Evolutionary conservation across 2,329 filamentous ascomycete species (phyloP), one percentile per base, ranked within the genome.

Genomic region (Drechslerella dactyloides): DNA sequence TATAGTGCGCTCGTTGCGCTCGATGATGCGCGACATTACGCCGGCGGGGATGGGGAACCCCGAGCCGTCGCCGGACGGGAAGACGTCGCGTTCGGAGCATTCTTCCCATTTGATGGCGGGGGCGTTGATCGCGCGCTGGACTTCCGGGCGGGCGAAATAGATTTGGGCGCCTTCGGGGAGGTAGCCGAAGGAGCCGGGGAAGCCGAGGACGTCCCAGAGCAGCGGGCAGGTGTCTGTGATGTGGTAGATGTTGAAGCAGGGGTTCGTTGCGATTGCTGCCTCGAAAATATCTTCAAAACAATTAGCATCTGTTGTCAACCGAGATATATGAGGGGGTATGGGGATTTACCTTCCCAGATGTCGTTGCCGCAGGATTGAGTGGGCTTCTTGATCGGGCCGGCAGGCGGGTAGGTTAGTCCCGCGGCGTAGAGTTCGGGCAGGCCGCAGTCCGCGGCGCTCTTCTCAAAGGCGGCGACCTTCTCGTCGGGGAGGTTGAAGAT

Each of bases 161-260:
- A 91, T 81, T 0, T 79, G 77, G 0, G 86, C 82, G 0, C 88
- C 89, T 0, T 80, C 81, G 0, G 90, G 89, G 0, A 85, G 76
- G 79, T 92, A 93, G 19, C 79, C 78, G 61, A 61, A 69, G 3
- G 74, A 66, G 13, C 74, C 74, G 1, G 74, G 74, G 57, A 74
- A 75, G 13, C 75, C 75, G 8, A 75, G 69, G 21, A 77, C 75
- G 37, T 77, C 75, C 72, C 74, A 78, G 2, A 76, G 76, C 30
- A 79, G 60, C 0, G 83, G 82, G 75, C 83, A 85, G 15, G 79
- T 89, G 2, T 86, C 87, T 1, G 85, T 85, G 13, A 93, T 84
- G 56, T 89, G 85, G 80, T 93, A 94, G 10, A 90, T 81, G 78
- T 91, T 86, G 80, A 89, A 96, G 81, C 91, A 94, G 0, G 90